These are phyloP conservation scores for Prunus mume DNA, from an alignment of 306 rosid genomes.

Conservation along the genomic window DNA sequence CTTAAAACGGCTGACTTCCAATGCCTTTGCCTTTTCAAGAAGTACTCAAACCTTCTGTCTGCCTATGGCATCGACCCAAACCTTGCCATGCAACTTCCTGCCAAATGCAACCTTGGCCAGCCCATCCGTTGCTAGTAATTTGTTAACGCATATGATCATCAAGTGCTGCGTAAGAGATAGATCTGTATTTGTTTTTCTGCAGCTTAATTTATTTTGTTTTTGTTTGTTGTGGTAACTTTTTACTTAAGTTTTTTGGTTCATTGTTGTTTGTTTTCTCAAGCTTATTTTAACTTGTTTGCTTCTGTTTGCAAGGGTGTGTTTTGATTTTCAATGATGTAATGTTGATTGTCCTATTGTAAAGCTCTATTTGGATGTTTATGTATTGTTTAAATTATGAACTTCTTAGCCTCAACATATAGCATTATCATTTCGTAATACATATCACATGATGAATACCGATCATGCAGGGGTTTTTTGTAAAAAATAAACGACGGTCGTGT, in stretches of 20 bases:
- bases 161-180: background rate
- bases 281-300: background rate
- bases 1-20: constrained; percentile 37
- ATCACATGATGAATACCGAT: background rate
- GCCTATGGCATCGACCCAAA: constrained; percentile 38
- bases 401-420: no score
- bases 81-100: constrained; percentile 54
- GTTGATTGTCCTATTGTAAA: background rate
- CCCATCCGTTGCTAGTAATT: constrained; percentile 33
- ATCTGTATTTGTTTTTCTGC: background rate
- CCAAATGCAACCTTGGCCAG: constrained; percentile 35
- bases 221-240: background rate
- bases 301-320: background rate
- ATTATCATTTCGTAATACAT: no score
- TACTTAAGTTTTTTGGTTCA: background rate
- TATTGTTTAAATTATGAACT: background rate
- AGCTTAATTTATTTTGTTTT: background rate
- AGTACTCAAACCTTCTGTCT: constrained; percentile 22
- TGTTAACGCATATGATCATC: background rate
- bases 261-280: background rate
- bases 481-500: background rate
- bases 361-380: background rate
- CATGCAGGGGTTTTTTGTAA: background rate
- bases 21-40: constrained; percentile 47
- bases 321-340: background rate